Conservation (phyloP, 2,329 filamentous ascomycete genomes). For the Shiraia sp. region DNA sequence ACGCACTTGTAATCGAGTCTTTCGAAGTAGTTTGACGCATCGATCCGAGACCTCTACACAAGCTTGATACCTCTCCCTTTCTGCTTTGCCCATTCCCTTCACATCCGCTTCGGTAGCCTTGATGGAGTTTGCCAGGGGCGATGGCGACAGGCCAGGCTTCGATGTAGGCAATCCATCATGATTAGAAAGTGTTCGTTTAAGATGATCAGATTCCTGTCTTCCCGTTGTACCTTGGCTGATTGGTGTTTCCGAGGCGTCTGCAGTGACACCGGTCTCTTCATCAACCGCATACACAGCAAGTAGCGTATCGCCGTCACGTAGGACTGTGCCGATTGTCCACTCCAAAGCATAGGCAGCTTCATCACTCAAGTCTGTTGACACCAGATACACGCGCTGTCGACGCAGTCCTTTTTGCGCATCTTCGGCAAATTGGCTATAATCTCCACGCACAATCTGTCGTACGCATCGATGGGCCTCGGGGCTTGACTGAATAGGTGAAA, state of each 20-base stretch:
- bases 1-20: conserved; percentile 88
- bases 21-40: conserved; percentile 82
- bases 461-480: conserved; percentile 80
- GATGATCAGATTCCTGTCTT: conserved; percentile 69
- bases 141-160: conserved; percentile 36
- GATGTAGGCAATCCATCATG: conserved; percentile 37
- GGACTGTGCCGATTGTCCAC: conserved; percentile 94
- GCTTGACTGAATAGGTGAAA: conserved; percentile 78
- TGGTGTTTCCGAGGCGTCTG: conserved; percentile 55
- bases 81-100: conserved; percentile 55
- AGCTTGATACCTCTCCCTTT: conserved; percentile 79
- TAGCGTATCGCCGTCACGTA: conserved; percentile 91
- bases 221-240: conserved; percentile 77
- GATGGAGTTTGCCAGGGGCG: conserved; percentile 41
- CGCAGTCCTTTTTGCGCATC: conserved; percentile 79
- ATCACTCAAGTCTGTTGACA: conserved; percentile 93
- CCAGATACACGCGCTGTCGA: conserved; percentile 84
- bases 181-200: conserved; percentile 67
- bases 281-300: conserved; percentile 93
- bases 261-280: conserved; percentile 67
- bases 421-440: conserved; percentile 75
- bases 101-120: conserved; percentile 42
- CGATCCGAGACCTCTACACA: conserved; percentile 83
- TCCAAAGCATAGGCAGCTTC: conserved; percentile 94
- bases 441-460: conserved; percentile 86